These are phyloP conservation scores for Otatea glauca DNA, from an alignment of 176 grass and related monocot genomes.

Conservation along the genomic window DNA sequence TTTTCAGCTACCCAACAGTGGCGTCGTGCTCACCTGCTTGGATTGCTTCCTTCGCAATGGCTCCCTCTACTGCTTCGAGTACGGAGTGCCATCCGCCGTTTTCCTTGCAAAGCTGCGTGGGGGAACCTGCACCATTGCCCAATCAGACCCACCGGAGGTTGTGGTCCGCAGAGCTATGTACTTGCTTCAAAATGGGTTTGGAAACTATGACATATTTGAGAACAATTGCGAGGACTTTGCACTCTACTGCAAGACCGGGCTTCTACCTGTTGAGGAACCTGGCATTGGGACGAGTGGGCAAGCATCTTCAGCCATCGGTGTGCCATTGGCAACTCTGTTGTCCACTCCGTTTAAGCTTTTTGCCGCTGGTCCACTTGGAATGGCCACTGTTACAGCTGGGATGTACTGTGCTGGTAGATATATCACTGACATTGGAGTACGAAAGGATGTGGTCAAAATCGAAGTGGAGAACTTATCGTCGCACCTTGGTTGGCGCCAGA, in stretches of 20 bases:
- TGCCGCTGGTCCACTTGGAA: slow-evolving; percentile 79
- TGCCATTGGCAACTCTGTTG: slow-evolving; percentile 79
- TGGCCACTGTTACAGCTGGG: slow-evolving; percentile 94
- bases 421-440: slow-evolving; percentile 89
- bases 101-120: slow-evolving; percentile 89
- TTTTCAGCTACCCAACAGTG: slow-evolving; percentile 77
- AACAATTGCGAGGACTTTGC: slow-evolving; percentile 98
- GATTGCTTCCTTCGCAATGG: slow-evolving; percentile 91
- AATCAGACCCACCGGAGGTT: slow-evolving; percentile 68
- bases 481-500: slow-evolving; percentile 48
- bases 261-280: slow-evolving; percentile 61
- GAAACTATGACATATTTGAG: slow-evolving; percentile 93
- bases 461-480: slow-evolving; percentile 69
- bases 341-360: slow-evolving; percentile 87
- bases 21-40: slow-evolving; percentile 78
- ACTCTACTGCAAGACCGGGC: slow-evolving; percentile 97
- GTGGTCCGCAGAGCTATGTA: slow-evolving; percentile 85
- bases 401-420: slow-evolving; percentile 94
- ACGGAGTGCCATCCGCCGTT: slow-evolving; percentile 70
- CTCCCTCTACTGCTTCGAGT: slow-evolving; percentile 83
- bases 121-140: slow-evolving; percentile 87
- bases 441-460: slow-evolving; percentile 81
- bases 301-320: slow-evolving; percentile 75
- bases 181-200: slow-evolving; percentile 89
- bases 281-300: slow-evolving; percentile 88